These are phyloP conservation scores for Primulina huaijiensis DNA, from an alignment of 257 asterid species.

Conservation along the genomic window DNA sequence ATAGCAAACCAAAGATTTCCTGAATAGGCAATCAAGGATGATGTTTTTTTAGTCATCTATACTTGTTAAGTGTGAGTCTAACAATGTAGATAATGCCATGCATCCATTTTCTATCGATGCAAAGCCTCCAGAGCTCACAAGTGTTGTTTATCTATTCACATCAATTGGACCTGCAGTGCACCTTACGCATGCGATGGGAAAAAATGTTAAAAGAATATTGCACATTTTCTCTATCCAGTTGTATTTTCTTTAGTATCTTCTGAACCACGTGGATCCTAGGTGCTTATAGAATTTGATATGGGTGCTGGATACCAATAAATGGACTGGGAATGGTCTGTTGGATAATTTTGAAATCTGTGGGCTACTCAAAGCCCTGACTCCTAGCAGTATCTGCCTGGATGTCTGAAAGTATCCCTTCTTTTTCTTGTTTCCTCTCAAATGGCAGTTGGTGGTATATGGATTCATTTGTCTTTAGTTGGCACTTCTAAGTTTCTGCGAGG, in stretches of 20 bases:
- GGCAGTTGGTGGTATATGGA: no score
- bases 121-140: background rate
- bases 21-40: background rate
- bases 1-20: slow-evolving; percentile 11
- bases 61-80: background rate
- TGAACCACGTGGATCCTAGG: background rate
- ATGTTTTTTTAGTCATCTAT: background rate
- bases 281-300: background rate
- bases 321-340: background rate
- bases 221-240: background rate
- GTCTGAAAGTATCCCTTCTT: background rate
- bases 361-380: no score
- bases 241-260: background rate
- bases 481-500: no score
- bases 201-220: no score
- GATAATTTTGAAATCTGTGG: no score
- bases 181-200: background rate
- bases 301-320: background rate
- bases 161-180: background rate
- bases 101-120: background rate
- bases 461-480: no score
- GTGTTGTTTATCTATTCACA: background rate
- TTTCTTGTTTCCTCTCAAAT: no score
- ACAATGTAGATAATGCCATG: background rate
- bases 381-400: background rate